Conservation (phyloP, 768 basidiomycete species). For the Boletus sp. region DNA sequence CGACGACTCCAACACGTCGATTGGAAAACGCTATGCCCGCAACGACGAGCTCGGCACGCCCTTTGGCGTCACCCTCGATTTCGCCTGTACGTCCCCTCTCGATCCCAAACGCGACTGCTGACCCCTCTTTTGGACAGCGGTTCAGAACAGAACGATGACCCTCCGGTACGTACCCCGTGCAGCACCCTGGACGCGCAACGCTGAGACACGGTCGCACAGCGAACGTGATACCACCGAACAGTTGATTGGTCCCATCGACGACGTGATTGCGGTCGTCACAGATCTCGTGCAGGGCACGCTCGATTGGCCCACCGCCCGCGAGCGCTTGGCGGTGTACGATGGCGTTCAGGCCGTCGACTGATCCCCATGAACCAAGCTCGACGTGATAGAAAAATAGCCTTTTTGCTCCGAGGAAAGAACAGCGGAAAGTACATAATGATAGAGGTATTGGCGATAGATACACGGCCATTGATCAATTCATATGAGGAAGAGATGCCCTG, state of each 20-base stretch:
- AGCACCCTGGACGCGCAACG: background rate
- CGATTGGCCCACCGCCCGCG: constrained; percentile 75
- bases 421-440: background rate
- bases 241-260: constrained; percentile 85
- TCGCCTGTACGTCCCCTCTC: constrained; percentile 56
- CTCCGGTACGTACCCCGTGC: constrained; percentile 59
- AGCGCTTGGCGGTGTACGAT: constrained; percentile 71
- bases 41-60: constrained; percentile 99
- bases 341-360: constrained; percentile 82
- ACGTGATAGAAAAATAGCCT: background rate
- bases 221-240: constrained; percentile 96
- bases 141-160: constrained; percentile 91
- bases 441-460: background rate
- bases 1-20: constrained; percentile 92
- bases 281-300: constrained; percentile 74
- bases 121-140: constrained; percentile 45
- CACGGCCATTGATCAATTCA: background rate
- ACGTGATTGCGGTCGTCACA: constrained; percentile 77
- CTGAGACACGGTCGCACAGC: constrained; percentile 37
- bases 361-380: too few relatives aligned
- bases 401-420: constrained; percentile 18
- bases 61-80: constrained; percentile 93
- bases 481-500: too few relatives aligned
- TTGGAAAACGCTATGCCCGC: constrained; percentile 94
- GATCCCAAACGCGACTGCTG: background rate